Conservation (phyloP, 805 yeast genomes). For the Kodamaea sagamina region DNA sequence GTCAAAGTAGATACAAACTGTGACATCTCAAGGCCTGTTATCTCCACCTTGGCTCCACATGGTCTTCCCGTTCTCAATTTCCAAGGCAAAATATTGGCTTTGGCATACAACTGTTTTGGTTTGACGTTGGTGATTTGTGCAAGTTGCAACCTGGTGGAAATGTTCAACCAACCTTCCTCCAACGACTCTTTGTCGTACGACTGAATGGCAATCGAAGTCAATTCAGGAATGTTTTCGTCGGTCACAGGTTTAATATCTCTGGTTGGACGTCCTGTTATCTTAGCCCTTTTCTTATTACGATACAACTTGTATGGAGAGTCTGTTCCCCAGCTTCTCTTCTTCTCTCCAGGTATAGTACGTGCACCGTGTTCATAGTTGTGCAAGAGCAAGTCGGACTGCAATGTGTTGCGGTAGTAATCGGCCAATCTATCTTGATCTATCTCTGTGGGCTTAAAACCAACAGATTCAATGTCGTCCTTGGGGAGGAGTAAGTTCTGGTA, state of each 20-base stretch:
- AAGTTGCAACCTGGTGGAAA: slow-evolving; percentile 74
- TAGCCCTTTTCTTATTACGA: slow-evolving; percentile 75
- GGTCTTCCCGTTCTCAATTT: slow-evolving; percentile 82
- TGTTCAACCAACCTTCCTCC: slow-evolving; percentile 68
- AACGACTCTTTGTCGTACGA: slow-evolving; percentile 75
- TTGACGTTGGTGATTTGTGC: slow-evolving; percentile 94
- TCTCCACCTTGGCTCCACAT: slow-evolving; percentile 84
- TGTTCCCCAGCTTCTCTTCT: slow-evolving; percentile 82
- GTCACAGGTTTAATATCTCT: slow-evolving; percentile 71
- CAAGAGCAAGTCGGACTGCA: slow-evolving; percentile 76
- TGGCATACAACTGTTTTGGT: slow-evolving; percentile 71
- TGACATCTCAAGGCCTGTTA: slow-evolving; percentile 77
- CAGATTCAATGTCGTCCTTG: slow-evolving; percentile 75
- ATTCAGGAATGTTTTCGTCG: slow-evolving; percentile 69
- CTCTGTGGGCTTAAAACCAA: slow-evolving; percentile 71
- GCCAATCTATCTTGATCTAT: slow-evolving; percentile 78
- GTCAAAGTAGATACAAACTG: slow-evolving; percentile 86
- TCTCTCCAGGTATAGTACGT: slow-evolving; percentile 57
- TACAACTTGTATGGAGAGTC: slow-evolving; percentile 85
- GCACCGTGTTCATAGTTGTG: slow-evolving; percentile 74
- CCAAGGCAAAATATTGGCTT: slow-evolving; percentile 82
- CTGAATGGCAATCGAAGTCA: slow-evolving; percentile 69
- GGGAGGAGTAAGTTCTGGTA: slow-evolving; percentile 67
- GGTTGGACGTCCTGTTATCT: slow-evolving; percentile 71
- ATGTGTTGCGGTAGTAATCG: slow-evolving; percentile 73